These are phyloP conservation scores for Wickerhamomyces mucosus DNA, from an alignment of 805 yeast genomes.

Conservation along the genomic window DNA sequence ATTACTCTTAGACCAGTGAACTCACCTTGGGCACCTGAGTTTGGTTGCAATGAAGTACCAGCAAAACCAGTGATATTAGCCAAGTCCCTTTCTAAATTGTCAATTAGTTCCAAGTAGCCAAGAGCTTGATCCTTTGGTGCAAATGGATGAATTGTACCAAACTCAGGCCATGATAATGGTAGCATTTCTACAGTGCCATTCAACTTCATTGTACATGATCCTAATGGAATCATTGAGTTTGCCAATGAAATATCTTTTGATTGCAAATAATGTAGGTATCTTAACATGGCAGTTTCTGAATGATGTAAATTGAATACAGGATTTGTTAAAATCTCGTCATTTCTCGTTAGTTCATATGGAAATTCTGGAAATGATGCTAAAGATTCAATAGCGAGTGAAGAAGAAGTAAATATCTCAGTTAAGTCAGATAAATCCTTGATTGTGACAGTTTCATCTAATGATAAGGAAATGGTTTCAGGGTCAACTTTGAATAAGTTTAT, in stretches of 20 bases:
- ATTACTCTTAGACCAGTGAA: slow-evolving; percentile 89
- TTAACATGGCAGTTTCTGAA: slow-evolving; percentile 89
- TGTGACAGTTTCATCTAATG: slow-evolving; percentile 85
- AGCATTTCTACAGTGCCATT: slow-evolving; percentile 94
- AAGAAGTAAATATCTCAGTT: slow-evolving; percentile 49
- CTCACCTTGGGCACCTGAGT: slow-evolving; percentile 98
- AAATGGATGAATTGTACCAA: slow-evolving; percentile 83
- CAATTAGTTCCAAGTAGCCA: slow-evolving; percentile 72
- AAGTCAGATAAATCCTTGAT: slow-evolving; percentile 49
- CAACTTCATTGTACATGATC: slow-evolving; percentile 97
- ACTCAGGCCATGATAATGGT: slow-evolving; percentile 92
- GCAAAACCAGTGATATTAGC: slow-evolving; percentile 91
- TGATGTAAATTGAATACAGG: slow-evolving; percentile 81
- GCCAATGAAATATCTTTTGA: slow-evolving; percentile 87
- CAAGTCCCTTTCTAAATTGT: slow-evolving; percentile 73
- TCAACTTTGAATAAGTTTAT: slow-evolving; percentile 71
- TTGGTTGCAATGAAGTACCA: slow-evolving; percentile 88
- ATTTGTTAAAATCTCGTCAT: slow-evolving; percentile 53
- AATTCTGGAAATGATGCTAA: slow-evolving; percentile 36
- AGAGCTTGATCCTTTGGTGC: slow-evolving; percentile 82
- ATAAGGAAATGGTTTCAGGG: slow-evolving; percentile 54
- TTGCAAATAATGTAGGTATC: slow-evolving; percentile 82
- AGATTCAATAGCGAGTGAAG: slow-evolving; percentile 14
- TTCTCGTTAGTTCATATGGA: slow-evolving; percentile 41
- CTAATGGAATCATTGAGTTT: slow-evolving; percentile 94